Percentiles rank a stretch among this genome's conserved stretches.
Evolutionary conservation across 1,139 yeast genomes (phyloP).

Genomic region (Lodderomyces elongisporus): DNA sequence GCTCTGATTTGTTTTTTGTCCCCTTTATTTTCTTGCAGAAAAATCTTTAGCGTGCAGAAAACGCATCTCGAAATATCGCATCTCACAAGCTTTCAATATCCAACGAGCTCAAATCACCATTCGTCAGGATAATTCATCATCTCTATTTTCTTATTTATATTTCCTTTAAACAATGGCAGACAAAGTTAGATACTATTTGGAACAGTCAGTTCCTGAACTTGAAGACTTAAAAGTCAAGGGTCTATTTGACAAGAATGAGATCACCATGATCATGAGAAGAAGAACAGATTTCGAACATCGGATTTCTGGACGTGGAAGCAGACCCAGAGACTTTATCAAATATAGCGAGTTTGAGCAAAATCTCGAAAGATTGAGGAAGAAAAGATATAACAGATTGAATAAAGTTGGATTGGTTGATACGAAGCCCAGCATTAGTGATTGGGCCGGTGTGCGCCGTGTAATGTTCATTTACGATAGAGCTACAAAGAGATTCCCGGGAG

Average conservation of each 20-base stretch:
- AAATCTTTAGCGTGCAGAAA: too few species aligned
- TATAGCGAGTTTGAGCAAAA: slow-evolving; percentile 81
- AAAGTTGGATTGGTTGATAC: slow-evolving; percentile 47
- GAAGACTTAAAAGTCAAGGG: slow-evolving; percentile 83
- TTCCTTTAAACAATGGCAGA: slow-evolving; percentile 67
- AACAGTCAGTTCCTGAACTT: slow-evolving; percentile 85
- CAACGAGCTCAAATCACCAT: too few species aligned
- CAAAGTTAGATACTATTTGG: slow-evolving; percentile 71
- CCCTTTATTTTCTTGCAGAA: too few species aligned
- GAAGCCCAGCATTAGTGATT: slow-evolving; percentile 68
- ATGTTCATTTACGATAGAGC: slow-evolving; percentile 83
- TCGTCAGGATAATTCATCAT: too few species aligned
- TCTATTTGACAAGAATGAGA: slow-evolving; percentile 73
- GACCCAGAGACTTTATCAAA: slow-evolving; percentile 68
- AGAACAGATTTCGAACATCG: slow-evolving; percentile 96
- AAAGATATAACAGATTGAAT: slow-evolving; percentile 62
- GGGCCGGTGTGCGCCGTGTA: slow-evolving; percentile 83
- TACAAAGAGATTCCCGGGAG: slow-evolving; percentile 73
- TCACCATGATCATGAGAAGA: slow-evolving; percentile 81
- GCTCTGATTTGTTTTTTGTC: too few species aligned
- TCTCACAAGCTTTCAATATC: too few species aligned
- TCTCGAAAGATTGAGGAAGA: slow-evolving; percentile 71
- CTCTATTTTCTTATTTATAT: too few species aligned
- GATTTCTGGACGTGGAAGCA: slow-evolving; percentile 77
- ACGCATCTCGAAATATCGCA: too few species aligned